These are phyloP conservation scores for Endotrypanum monterogeii DNA, from an alignment of 208 protist genomes.

Conservation along the genomic window DNA sequence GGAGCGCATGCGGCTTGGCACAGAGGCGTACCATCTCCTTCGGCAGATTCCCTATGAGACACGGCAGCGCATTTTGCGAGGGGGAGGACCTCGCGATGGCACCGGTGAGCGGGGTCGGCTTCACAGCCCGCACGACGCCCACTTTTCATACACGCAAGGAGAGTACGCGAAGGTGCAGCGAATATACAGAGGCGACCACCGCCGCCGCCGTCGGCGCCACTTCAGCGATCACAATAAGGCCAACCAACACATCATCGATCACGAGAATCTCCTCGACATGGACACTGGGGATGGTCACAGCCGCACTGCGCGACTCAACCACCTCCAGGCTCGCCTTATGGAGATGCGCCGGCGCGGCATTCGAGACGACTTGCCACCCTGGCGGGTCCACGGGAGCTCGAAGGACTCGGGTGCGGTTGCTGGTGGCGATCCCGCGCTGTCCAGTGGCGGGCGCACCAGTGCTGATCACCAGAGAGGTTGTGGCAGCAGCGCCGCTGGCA, in stretches of 20 bases:
- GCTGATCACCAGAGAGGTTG: neutral
- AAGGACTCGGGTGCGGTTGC: neutral
- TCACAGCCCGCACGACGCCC: neutral
- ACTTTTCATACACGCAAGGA: constrained; percentile 39
- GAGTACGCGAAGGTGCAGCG: constrained; percentile 48
- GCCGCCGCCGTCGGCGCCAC: neutral
- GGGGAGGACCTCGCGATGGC: neutral
- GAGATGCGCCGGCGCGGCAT: constrained; percentile 23
- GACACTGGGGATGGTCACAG: constrained; percentile 30
- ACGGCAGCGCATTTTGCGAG: constrained; percentile 45
- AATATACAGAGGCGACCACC: constrained; percentile 37
- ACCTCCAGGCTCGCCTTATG: constrained; percentile 6
- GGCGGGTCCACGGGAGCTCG: constrained; percentile 9
- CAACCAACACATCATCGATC: neutral
- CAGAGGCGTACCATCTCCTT: constrained; percentile 71
- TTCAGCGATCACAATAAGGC: neutral
- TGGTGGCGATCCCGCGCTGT: neutral
- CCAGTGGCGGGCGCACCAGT: neutral
- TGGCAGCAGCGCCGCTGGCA: neutral
- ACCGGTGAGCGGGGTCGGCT: neutral
- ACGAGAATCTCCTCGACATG: constrained; percentile 30
- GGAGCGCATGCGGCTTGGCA: constrained; percentile 29
- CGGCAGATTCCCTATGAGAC: constrained; percentile 29
- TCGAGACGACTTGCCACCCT: constrained; percentile 29
- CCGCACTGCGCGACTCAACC: constrained; percentile 9